A percentile compares a stretch with the other conserved stretches of the same genome.
These are phyloP conservation scores for Eucalyptus sideroxylon DNA, from an alignment of 345 rosid species.

Conservation along the genomic window DNA sequence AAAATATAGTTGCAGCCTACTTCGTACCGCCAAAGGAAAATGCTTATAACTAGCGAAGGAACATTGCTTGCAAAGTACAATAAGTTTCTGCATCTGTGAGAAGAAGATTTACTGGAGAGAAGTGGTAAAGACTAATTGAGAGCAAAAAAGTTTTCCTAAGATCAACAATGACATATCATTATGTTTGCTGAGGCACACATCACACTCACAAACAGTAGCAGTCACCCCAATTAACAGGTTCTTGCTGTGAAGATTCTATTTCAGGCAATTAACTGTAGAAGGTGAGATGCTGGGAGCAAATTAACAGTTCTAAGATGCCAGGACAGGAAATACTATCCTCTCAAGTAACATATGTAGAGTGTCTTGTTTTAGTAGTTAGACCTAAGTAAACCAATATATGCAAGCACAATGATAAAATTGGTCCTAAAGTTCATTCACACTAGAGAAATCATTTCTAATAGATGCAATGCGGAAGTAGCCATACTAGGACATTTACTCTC, in stretches of 20 bases:
- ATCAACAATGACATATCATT: neutral
- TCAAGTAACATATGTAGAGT: neutral
- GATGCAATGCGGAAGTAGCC: neutral
- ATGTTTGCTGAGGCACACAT: neutral
- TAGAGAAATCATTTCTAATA: neutral
- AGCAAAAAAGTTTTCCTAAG: neutral
- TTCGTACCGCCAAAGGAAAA: neutral
- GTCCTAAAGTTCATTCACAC: neutral
- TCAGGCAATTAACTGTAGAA: neutral
- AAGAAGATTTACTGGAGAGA: neutral
- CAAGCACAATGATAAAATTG: neutral
- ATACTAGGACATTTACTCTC: neutral
- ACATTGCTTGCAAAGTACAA: neutral
- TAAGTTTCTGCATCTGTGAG: neutral
- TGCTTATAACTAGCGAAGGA: neutral
- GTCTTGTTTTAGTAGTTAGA: neutral
- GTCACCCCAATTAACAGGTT: neutral
- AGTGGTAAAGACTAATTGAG: neutral
- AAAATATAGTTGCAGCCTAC: neutral
- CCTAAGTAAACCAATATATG: neutral
- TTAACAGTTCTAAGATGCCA: neutral
- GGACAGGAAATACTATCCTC: neutral
- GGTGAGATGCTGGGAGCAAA: neutral
- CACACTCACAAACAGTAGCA: neutral
- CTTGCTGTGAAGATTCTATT: neutral